These are phyloP conservation scores for Pyrenochaeta sp. DNA, from an alignment of 2,329 filamentous ascomycete species.

Conservation along the genomic window DNA sequence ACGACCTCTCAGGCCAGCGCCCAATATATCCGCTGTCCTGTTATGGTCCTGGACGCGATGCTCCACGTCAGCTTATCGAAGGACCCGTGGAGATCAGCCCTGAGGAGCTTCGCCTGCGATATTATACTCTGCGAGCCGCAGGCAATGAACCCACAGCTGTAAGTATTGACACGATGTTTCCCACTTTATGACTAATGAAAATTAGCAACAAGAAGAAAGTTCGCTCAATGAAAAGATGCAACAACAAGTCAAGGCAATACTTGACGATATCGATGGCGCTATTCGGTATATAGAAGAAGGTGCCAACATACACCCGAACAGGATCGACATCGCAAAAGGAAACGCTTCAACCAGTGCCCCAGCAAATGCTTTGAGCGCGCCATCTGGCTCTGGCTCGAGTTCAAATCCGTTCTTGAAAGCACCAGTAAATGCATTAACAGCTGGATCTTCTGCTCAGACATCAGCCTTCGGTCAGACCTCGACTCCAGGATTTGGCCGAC, in stretches of 20 bases:
- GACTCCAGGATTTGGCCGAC: conserved; percentile 17
- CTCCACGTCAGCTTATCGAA: conserved; percentile 84
- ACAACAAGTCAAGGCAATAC: conserved; percentile 75
- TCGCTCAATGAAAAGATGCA: conserved; percentile 68
- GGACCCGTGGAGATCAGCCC: conserved; percentile 85
- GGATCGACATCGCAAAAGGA: conserved; percentile 42
- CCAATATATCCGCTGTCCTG: conserved; percentile 88
- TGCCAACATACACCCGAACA: conserved; percentile 45
- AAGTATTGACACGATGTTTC: conserved; percentile 31
- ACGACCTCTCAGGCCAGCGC: conserved; percentile 73
- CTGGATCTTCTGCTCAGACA: neutral
- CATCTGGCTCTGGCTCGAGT: conserved; percentile 12
- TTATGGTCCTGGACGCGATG: conserved; percentile 80
- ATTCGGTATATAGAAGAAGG: conserved; percentile 49
- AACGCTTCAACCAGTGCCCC: conserved; percentile 19
- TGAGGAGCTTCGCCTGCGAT: conserved; percentile 80
- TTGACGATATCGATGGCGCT: conserved; percentile 75
- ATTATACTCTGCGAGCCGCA: conserved; percentile 70
- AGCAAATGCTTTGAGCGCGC: conserved; percentile 7
- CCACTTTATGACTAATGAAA: conserved; percentile 20
- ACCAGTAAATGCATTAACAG: conserved; percentile 1
- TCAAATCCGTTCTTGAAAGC: conserved; percentile 39
- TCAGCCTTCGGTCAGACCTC: conserved; percentile 53
- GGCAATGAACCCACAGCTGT: conserved; percentile 67
- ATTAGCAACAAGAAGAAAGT: conserved; percentile 67